phyloP scores from a whole-genome alignment of 2,329 filamentous ascomycete genomes.

The Aureobasidium sp. region DNA sequence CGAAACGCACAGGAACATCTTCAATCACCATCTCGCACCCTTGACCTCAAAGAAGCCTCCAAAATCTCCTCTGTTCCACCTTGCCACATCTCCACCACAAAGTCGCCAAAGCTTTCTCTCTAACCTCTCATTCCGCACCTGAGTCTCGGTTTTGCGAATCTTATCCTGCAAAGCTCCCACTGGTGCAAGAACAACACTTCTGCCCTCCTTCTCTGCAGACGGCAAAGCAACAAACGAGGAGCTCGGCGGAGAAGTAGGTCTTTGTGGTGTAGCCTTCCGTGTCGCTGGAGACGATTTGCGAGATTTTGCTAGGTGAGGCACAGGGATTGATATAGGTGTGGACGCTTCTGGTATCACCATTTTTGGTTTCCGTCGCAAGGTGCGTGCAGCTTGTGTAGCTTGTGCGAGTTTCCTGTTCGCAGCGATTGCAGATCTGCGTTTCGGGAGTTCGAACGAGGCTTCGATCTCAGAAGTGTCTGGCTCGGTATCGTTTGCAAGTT shows the following conservation, averaged over 20 bases:
- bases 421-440: constrained; percentile 1
- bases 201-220: background rate
- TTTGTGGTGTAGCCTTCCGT: background rate
- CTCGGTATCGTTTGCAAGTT: background rate
- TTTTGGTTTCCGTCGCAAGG: background rate
- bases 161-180: constrained; percentile 4
- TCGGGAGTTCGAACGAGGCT: constrained; percentile 6
- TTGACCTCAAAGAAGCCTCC: constrained; percentile 25
- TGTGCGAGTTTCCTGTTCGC: background rate
- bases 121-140: constrained; percentile 19
- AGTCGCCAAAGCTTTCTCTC: constrained; percentile 27
- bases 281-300: background rate
- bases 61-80: constrained; percentile 32
- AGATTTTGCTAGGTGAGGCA: background rate
- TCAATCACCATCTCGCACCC: constrained; percentile 26
- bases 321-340: background rate
- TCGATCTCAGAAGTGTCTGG: background rate
- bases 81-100: constrained; percentile 27
- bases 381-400: background rate
- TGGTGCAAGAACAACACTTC: background rate
- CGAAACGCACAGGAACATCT: too few species aligned
- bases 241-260: background rate
- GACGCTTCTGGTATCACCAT: background rate
- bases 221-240: background rate
- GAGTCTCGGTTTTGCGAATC: constrained; percentile 17